phyloP scores from a whole-genome alignment of 2,329 filamentous ascomycete species.

The Eurotiales sp. region DNA sequence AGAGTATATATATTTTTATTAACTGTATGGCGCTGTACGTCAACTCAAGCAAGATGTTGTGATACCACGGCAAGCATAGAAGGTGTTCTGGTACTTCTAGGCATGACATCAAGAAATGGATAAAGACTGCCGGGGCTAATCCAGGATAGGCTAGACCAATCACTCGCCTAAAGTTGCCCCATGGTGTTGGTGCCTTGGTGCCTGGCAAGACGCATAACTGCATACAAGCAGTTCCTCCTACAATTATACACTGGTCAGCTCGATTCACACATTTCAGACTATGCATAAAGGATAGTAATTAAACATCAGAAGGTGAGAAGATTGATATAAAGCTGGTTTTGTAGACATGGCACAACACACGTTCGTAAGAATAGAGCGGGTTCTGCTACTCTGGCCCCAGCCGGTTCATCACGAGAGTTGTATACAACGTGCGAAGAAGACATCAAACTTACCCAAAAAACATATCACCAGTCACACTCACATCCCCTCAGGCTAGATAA shows the following conservation, averaged over 20 bases:
- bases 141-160: no score
- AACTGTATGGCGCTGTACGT: no score
- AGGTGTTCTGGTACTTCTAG: no score
- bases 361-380: slow-evolving; percentile 12
- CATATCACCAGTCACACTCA: slow-evolving; percentile 11
- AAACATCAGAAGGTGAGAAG: slow-evolving; percentile 52
- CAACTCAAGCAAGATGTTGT: no score
- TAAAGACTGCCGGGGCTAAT: no score
- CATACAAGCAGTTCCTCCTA: no score
- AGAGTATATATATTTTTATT: no score
- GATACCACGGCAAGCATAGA: no score
- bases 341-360: slow-evolving; percentile 49
- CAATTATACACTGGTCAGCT: neutral
- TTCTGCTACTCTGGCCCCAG: slow-evolving; percentile 52
- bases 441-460: no score
- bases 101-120: no score
- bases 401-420: slow-evolving; percentile 47
- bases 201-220: no score
- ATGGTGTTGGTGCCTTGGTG: neutral
- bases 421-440: no score
- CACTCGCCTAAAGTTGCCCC: slow-evolving; percentile 13
- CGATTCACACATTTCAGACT: neutral
- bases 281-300: neutral
- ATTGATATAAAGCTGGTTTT: slow-evolving; percentile 57
- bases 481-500: slow-evolving; percentile 31